Evolutionary conservation across 768 basidiomycete species (phyloP), one percentile per base, ranked within the genome.

Genomic region (Rhodosporidiobolus odoratus): DNA sequence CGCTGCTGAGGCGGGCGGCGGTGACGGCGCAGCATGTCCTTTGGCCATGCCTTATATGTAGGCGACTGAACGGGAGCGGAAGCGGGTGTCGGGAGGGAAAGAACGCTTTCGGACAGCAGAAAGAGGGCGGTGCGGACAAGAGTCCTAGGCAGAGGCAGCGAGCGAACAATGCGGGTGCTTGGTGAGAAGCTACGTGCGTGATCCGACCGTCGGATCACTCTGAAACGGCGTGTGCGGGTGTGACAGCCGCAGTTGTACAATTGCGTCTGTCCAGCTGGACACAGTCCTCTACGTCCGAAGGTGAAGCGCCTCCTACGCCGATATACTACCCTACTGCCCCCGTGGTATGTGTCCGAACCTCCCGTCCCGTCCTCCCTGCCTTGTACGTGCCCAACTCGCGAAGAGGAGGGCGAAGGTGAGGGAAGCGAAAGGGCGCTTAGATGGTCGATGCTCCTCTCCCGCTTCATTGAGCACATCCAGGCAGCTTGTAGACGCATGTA

Each of bases 41-140:
- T 65, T 70, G 37, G 60, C 50, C 64, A 65, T 65, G 15, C 53
- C 12, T 10, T 15, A 50, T 23, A 25, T n/a, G 48, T 50, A 17
- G 43, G 50, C n/a, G n/a, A n/a, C n/a, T 27, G 27, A 1, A 25
- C 6, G 30, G 12, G 32, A 56, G 60, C 34, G 41, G 32, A 52
- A 8, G 21, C 6, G n/a, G n/a, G n/a, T n/a, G n/a, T n/a, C n/a
- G n/a, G n/a, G n/a, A n/a, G n/a, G n/a, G 43, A 45, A 45, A 45
- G 43, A n/a, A n/a, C n/a, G n/a, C n/a, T n/a, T n/a, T n/a, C n/a
- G n/a, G n/a, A n/a, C n/a, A n/a, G n/a, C n/a, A 30, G 34, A 56
- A 35, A 21, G 32, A 35, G 17, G 5, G 9, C 10, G 27, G 52
- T 12, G 21, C n/a, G n/a, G n/a, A n/a, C n/a, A n/a, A n/a, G n/a